Conservation (phyloP, 768 basidiomycete genomes). For the Leccinum variicolor region DNA sequence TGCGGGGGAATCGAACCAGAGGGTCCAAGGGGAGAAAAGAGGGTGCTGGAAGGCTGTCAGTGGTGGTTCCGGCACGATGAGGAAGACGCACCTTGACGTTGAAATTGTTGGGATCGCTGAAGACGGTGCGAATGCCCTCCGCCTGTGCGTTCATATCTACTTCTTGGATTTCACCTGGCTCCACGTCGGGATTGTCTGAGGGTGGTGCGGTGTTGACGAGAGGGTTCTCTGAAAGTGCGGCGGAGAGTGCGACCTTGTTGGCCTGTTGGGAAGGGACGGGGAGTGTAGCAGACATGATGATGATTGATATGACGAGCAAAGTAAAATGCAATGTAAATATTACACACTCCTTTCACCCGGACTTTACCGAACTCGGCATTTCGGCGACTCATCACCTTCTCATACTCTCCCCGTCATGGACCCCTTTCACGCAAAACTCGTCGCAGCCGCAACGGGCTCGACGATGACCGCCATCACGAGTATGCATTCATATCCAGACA, state of each 20-base stretch:
- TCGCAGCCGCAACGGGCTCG: conserved; percentile 77
- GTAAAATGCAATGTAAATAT: neutral
- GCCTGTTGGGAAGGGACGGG: conserved; percentile 70
- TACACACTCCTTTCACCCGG: too few relatives aligned
- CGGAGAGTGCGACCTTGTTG: conserved; percentile 71
- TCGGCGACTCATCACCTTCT: neutral
- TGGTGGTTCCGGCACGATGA: neutral
- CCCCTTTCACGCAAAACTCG: conserved; percentile 72
- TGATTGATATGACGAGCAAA: conserved; percentile 2
- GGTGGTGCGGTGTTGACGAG: conserved; percentile 4
- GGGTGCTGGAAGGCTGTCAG: conserved; percentile 62
- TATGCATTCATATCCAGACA: conserved; percentile 33
- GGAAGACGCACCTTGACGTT: conserved; percentile 80
- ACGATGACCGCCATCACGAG: conserved; percentile 82
- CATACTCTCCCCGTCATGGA: conserved; percentile 40
- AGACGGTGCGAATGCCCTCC: conserved; percentile 85
- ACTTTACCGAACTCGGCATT: conserved; percentile 20
- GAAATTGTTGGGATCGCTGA: conserved; percentile 89
- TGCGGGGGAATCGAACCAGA: conserved; percentile 96
- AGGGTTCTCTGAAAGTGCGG: conserved; percentile 63
- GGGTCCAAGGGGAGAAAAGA: conserved; percentile 91
- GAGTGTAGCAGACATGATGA: conserved; percentile 43
- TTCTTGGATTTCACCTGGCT: conserved; percentile 86
- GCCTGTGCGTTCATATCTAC: conserved; percentile 82
- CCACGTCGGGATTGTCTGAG: conserved; percentile 41